Evolutionary conservation across 2,329 filamentous ascomycete species (phyloP).

Genomic region (Pezicula neosporulosa): DNA sequence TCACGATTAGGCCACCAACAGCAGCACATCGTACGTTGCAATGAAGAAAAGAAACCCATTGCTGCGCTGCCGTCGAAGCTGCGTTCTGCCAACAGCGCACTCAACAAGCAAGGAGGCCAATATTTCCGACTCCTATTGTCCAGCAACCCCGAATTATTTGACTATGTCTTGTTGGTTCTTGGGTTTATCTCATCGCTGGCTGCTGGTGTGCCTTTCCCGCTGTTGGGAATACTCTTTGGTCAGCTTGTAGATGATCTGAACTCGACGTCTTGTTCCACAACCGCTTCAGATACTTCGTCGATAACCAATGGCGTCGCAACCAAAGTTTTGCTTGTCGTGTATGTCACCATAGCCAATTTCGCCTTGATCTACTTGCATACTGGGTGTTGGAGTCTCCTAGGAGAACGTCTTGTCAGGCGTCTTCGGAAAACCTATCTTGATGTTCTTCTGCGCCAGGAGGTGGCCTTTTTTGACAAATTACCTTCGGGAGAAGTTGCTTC

Average conservation of each 20-base stretch:
- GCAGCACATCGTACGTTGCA: no score
- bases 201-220: slow-evolving; percentile 58
- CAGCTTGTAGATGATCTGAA: slow-evolving; percentile 62
- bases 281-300: slow-evolving; percentile 1
- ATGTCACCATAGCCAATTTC: slow-evolving; percentile 61
- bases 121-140: slow-evolving; percentile 14
- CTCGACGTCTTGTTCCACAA: slow-evolving; percentile 35
- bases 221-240: slow-evolving; percentile 63
- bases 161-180: slow-evolving; percentile 30
- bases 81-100: neutral
- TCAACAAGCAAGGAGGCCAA: slow-evolving; percentile 3
- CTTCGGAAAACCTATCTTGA: slow-evolving; percentile 49
- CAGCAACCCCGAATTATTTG: slow-evolving; percentile 13
- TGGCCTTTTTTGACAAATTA: slow-evolving; percentile 50
- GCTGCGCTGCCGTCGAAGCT: neutral
- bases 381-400: slow-evolving; percentile 53
- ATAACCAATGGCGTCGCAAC: slow-evolving; percentile 7
- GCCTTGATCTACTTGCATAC: slow-evolving; percentile 61
- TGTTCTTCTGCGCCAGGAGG: slow-evolving; percentile 48
- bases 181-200: slow-evolving; percentile 45
- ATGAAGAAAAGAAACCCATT: no score
- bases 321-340: slow-evolving; percentile 59
- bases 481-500: slow-evolving; percentile 48
- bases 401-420: slow-evolving; percentile 50
- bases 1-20: no score